These are phyloP conservation scores for Diaporthe vexans DNA, from an alignment of 2,329 filamentous ascomycete species.

Conservation along the genomic window DNA sequence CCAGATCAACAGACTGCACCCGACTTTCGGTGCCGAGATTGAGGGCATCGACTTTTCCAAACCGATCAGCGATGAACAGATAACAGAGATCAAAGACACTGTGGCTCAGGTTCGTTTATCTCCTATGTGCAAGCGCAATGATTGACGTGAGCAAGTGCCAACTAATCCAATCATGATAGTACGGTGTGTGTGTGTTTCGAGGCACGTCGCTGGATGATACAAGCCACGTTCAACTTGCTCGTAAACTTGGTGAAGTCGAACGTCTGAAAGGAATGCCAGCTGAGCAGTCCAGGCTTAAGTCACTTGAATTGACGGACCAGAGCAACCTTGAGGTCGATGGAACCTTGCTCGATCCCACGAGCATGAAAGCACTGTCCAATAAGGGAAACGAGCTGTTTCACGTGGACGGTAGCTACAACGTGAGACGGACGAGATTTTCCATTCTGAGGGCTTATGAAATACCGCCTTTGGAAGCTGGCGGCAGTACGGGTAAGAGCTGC, in stretches of 20 bases:
- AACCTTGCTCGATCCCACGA: conserved; percentile 23
- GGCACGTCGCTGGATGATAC: conserved; percentile 28
- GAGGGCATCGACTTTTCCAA: conserved; percentile 28
- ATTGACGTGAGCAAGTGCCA: background rate
- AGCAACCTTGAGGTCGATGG: conserved; percentile 36
- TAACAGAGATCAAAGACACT: conserved; percentile 23
- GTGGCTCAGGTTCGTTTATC: conserved; percentile 11
- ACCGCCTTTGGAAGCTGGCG: conserved; percentile 33
- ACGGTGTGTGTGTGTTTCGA: conserved; percentile 36
- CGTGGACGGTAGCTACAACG: conserved; percentile 36
- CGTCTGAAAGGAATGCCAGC: conserved; percentile 22
- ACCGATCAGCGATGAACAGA: conserved; percentile 22
- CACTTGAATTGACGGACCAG: conserved; percentile 34
- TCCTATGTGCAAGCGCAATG: background rate
- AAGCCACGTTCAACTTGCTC: conserved; percentile 34
- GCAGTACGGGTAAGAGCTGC: conserved; percentile 23
- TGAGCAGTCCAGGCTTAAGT: conserved; percentile 22
- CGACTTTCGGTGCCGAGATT: conserved; percentile 34
- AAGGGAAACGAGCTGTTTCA: conserved; percentile 38
- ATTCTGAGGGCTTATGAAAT: conserved; percentile 36
- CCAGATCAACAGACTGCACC: conserved; percentile 21
- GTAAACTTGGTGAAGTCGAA: conserved; percentile 35
- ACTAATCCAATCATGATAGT: conserved; percentile 15
- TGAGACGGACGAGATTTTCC: conserved; percentile 30
- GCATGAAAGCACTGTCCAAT: conserved; percentile 16